Evolutionary conservation across 106 monocot species (phyloP).

Genomic region (Allium fistulosum): DNA sequence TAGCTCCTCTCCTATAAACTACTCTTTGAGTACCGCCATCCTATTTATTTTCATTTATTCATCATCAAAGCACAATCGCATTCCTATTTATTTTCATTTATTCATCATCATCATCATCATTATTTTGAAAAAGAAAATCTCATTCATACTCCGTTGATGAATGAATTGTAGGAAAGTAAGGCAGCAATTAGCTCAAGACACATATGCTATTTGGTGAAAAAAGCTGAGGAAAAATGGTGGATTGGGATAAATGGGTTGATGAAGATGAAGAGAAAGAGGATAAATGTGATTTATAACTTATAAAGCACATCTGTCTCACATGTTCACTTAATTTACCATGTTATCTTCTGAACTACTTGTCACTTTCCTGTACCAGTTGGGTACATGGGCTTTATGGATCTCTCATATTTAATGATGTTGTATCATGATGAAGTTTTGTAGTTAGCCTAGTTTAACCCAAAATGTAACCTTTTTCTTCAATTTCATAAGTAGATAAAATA

Average conservation of each 20-base stretch:
- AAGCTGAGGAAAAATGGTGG: conserved; percentile 83
- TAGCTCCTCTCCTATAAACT: too few species aligned
- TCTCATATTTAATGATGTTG: conserved; percentile 36
- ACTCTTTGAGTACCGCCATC: too few species aligned
- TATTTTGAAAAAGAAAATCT: too few species aligned
- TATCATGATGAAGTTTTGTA: background rate
- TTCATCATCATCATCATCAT: too few species aligned
- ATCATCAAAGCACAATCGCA: too few species aligned
- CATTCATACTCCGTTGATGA: background rate
- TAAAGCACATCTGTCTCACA: background rate
- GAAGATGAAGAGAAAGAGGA: conserved; percentile 72
- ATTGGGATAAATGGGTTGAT: conserved; percentile 94
- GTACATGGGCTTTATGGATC: conserved; percentile 62
- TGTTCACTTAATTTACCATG: background rate
- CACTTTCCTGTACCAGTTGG: conserved; percentile 8
- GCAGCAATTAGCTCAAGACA: conserved; percentile 36
- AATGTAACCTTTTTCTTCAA: conserved; percentile 2
- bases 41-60: too few species aligned
- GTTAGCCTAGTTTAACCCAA: background rate
- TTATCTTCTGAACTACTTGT: background rate
- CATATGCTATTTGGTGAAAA: conserved; percentile 53
- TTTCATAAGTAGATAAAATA: conserved; percentile 35
- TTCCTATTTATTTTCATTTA: too few species aligned
- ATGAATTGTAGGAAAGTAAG: conserved; percentile 44
- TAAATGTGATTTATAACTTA: conserved; percentile 19